A percentile compares a stretch with the other conserved stretches of the same genome.
These are phyloP conservation scores for Austroboletus festivus DNA, from an alignment of 768 basidiomycete genomes.

Conservation along the genomic window DNA sequence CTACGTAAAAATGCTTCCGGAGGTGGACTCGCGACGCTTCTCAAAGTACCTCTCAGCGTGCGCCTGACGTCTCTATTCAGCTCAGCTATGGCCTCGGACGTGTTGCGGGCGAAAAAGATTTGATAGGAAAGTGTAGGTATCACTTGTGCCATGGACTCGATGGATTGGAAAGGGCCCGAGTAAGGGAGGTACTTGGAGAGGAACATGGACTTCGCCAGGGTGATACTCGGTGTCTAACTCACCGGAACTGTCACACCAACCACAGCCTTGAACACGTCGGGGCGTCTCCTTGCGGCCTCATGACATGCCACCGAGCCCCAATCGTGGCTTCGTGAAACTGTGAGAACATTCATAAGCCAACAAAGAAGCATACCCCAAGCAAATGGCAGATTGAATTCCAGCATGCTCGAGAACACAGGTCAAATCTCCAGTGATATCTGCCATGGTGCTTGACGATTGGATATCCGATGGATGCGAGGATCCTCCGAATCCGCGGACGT, in stretches of 20 bases:
- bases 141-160: conserved; percentile 35
- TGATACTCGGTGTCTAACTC: conserved; percentile 12
- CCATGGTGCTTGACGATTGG: conserved; percentile 54
- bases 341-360: not conserved
- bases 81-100: conserved; percentile 47
- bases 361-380: conserved; percentile 51
- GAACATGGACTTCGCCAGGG: not conserved
- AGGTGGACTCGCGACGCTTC: conserved; percentile 52
- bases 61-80: conserved; percentile 55
- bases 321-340: conserved; percentile 52
- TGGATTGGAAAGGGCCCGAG: conserved; percentile 45
- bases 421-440: conserved; percentile 61
- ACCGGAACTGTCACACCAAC: conserved; percentile 62
- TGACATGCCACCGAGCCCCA: conserved; percentile 72
- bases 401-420: conserved; percentile 58
- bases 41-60: conserved; percentile 53
- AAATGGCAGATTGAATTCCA: conserved; percentile 46
- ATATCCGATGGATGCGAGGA: conserved; percentile 66
- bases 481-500: conserved; percentile 68
- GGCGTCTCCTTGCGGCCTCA: conserved; percentile 64
- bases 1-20: conserved; percentile 54
- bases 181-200: conserved; percentile 56
- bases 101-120: conserved; percentile 54
- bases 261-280: conserved; percentile 59
- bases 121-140: conserved; percentile 63